Evolutionary conservation across 805 yeast species (phyloP), one percentile per base, ranked within the genome.

Genomic region (Metschnikowia peoriensis): DNA sequence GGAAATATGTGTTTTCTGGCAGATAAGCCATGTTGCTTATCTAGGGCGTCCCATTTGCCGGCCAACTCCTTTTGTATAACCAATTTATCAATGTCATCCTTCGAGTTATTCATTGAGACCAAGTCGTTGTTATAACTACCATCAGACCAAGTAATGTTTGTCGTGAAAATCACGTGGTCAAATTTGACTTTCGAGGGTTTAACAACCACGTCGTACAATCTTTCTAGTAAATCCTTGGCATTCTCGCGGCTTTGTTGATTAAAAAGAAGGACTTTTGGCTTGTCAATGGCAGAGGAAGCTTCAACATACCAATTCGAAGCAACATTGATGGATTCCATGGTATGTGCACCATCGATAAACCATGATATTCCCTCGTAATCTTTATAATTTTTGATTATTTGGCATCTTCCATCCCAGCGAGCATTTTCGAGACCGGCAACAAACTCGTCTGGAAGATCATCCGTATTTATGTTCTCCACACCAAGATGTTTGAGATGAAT

Each of bases 321-420:
- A n/a, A 85, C 96, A 32, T 76, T 76, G 27, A 96, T 81, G 53
- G 97, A 88, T 63, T 94, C 99, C 44, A 79, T 72, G 0, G 99
- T 94, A 62, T 94, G 99, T 0, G 99, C 98, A 16, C 99, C 99
- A 70, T 94, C 99, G 14, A 93, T 70, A 57, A 72, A 85, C 96
- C 97, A 94, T n/a, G 79, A 80, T 15, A 86, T 69, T 2, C 70
- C 66, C 40, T 66, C 71, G 55, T 59, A 70, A 2, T 66, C 72
- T 27, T 73, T 71, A 14, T 71, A 69, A 28, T 74, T 73, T 27
- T 72, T 77, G 32, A 89, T 68, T 1, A 83, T 77, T 70, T 96
- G 97, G 61, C 98, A 93, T 60, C 99, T 77, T 0, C 99, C 99
- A n/a, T 94, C 94, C 97, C 98, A 94, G 43, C 76, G 71, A 1